A percentile compares a stretch with the other conserved stretches of the same genome.
phyloP scores from a whole-genome alignment of 495 filamentous ascomycete genomes.

The Xylaria castorea region DNA sequence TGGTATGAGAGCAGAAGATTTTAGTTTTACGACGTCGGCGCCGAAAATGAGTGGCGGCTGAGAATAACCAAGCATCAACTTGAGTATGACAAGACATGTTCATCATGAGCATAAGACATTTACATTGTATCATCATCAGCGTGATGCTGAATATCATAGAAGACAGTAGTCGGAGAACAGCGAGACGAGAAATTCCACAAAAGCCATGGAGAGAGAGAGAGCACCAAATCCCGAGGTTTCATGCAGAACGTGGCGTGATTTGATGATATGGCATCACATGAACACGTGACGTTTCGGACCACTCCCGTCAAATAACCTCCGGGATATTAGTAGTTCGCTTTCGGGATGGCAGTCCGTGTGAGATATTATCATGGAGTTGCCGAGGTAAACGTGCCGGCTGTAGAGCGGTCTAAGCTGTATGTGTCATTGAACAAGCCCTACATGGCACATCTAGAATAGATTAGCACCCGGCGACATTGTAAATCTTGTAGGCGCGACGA shows the following conservation, averaged over 20 bases:
- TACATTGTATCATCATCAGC: background rate
- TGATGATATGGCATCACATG: conserved; percentile 13
- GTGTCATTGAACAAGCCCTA: background rate
- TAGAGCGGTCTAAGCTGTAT: background rate
- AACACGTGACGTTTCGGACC: background rate
- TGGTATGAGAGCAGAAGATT: background rate
- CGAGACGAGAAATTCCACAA: background rate
- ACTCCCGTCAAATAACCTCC: background rate
- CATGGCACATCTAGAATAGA: background rate
- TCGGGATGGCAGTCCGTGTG: background rate
- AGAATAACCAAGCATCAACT: background rate
- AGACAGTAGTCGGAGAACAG: background rate
- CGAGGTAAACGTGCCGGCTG: background rate
- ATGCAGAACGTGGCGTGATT: background rate
- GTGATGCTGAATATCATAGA: background rate
- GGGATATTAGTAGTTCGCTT: background rate
- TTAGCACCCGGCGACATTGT: background rate
- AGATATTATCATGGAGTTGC: background rate
- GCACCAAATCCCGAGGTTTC: background rate
- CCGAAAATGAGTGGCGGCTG: background rate
- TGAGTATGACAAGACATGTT: background rate
- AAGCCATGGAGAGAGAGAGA: background rate
- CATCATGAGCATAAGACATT: background rate
- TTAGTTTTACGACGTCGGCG: background rate
- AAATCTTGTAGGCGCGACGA: conserved; percentile 1